phyloP scores from a whole-genome alignment of 306 rosid genomes.

The Vigna angularis region DNA sequence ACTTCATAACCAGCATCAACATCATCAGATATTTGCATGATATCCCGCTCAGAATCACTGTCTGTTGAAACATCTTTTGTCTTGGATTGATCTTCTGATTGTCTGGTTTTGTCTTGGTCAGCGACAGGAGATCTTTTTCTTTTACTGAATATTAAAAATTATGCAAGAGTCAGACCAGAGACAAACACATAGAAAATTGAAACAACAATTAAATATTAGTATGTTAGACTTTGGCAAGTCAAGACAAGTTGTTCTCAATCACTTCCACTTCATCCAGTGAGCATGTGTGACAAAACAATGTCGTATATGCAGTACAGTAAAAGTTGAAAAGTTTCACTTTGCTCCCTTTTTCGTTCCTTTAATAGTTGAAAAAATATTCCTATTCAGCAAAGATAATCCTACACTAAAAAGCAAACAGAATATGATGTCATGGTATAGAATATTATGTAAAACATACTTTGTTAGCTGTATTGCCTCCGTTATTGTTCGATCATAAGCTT shows the following conservation, averaged over 20 bases:
- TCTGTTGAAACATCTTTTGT: slow-evolving; percentile 40
- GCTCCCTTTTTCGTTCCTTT: neutral
- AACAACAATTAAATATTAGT: neutral
- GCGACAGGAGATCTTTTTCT: slow-evolving; percentile 36
- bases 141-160: slow-evolving; percentile 37
- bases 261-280: neutral
- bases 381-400: slow-evolving; percentile 24
- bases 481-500: slow-evolving; percentile 76
- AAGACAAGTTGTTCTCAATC: neutral
- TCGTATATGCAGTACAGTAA: neutral
- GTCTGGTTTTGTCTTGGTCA: slow-evolving; percentile 45
- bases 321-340: slow-evolving; percentile 2
- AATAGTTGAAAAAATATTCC: neutral
- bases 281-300: neutral
- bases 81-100: slow-evolving; percentile 53
- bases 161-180: slow-evolving; percentile 9
- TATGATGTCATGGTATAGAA: neutral
- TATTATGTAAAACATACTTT: slow-evolving; percentile 55
- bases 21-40: slow-evolving; percentile 29
- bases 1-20: slow-evolving; percentile 37
- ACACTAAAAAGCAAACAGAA: slow-evolving; percentile 9
- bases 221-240: neutral
- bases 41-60: slow-evolving; percentile 46
- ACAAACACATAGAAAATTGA: slow-evolving; percentile 27
- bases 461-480: slow-evolving; percentile 72